Percentiles rank a stretch among this genome's conserved stretches.
Conservation (phyloP, 1,139 yeast species). For the Nakaseomyces delphensis region DNA sequence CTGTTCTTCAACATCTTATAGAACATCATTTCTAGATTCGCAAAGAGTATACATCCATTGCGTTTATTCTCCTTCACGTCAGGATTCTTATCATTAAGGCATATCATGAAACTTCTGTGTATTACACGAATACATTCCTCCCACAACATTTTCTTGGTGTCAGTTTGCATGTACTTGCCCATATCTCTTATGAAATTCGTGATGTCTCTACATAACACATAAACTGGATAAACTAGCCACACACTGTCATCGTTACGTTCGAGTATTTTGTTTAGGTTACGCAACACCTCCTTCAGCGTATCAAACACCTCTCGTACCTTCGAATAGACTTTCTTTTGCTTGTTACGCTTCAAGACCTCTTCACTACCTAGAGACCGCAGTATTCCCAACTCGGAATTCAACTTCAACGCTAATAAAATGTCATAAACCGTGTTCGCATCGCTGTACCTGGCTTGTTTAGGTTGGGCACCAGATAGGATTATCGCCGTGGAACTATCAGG, state of each 20-base stretch:
- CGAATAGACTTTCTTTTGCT: constrained; percentile 7
- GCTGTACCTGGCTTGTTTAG: not conserved
- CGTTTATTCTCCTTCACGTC: constrained; percentile 45
- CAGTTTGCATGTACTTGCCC: constrained; percentile 13
- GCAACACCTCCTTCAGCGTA: constrained; percentile 24
- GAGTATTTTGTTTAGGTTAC: constrained; percentile 49
- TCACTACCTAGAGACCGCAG: not conserved
- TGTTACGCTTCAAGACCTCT: constrained; percentile 7
- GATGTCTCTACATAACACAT: not conserved
- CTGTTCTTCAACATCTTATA: constrained; percentile 63
- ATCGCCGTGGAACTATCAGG: constrained; percentile 5
- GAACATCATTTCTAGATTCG: constrained; percentile 61
- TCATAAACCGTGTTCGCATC: constrained; percentile 9
- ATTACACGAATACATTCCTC: constrained; percentile 54
- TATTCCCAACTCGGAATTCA: constrained; percentile 17
- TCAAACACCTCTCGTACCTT: constrained; percentile 8
- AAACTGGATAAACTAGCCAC: constrained; percentile 48
- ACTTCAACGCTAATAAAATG: constrained; percentile 11
- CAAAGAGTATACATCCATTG: constrained; percentile 62
- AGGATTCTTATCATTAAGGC: constrained; percentile 68
- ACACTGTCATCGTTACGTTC: constrained; percentile 42
- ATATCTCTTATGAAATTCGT: constrained; percentile 4
- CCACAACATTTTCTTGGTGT: constrained; percentile 24
- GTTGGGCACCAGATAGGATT: constrained; percentile 11
- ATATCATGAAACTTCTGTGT: constrained; percentile 66